Percentiles rank a stretch among this genome's conserved stretches.
These are phyloP conservation scores for Cystobasidium ongulense DNA, from an alignment of 768 basidiomycete genomes.

Conservation along the genomic window DNA sequence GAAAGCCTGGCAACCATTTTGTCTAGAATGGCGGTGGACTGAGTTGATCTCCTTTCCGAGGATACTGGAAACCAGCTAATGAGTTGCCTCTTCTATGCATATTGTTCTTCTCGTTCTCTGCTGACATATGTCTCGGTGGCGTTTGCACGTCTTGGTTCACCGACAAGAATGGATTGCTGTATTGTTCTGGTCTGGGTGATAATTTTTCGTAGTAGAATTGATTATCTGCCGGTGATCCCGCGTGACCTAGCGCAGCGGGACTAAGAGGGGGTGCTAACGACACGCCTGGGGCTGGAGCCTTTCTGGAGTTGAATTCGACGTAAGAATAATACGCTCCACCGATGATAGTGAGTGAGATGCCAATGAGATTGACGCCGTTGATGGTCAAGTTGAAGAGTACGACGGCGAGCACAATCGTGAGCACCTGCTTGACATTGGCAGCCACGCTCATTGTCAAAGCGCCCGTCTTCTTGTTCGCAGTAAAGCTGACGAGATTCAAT, in stretches of 20 bases:
- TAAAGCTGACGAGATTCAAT: conserved; percentile 87
- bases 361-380: conserved; percentile 66
- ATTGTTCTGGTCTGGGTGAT: background rate
- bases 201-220: conserved; percentile 16
- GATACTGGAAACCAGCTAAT: conserved; percentile 9
- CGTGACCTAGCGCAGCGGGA: background rate
- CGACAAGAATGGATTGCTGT: background rate
- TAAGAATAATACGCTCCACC: conserved; percentile 76
- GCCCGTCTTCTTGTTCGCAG: conserved; percentile 83
- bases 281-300: background rate
- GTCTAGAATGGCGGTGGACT: conserved; percentile 1
- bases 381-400: conserved; percentile 73
- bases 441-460: conserved; percentile 85
- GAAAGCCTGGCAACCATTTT: background rate
- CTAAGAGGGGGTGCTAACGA: background rate
- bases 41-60: background rate
- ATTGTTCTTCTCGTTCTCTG: background rate
- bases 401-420: conserved; percentile 70
- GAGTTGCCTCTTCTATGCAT: conserved; percentile 12
- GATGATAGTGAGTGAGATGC: conserved; percentile 69
- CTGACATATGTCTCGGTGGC: background rate
- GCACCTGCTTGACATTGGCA: conserved; percentile 84
- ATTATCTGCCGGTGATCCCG: background rate
- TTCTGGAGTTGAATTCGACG: conserved; percentile 53
- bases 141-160: background rate